Evolutionary conservation across 768 basidiomycete genomes (phyloP).

Genomic region (Guyanaporus albipodus): DNA sequence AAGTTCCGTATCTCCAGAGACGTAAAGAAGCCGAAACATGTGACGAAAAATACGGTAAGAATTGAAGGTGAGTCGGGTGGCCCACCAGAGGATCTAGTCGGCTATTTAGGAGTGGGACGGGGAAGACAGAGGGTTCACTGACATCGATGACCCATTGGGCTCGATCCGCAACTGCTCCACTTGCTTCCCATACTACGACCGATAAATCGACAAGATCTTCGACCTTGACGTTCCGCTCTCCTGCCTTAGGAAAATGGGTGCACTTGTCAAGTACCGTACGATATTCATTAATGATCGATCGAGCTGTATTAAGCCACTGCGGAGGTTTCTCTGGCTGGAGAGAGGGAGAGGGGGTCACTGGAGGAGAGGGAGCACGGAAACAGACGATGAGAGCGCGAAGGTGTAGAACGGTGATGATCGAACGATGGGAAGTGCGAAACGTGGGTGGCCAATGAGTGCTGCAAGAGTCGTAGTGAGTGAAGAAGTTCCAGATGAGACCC

Average conservation of each 20-base stretch:
- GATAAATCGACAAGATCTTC: constrained; percentile 81
- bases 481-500: constrained; percentile 56
- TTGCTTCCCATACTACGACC: constrained; percentile 77
- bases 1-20: constrained; percentile 54
- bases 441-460: constrained; percentile 71
- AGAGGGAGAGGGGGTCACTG: constrained; percentile 10
- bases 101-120: background rate
- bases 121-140: constrained; percentile 28
- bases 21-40: constrained; percentile 69
- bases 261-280: constrained; percentile 61
- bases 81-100: constrained; percentile 84
- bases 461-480: constrained; percentile 57
- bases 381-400: constrained; percentile 66
- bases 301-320: constrained; percentile 62
- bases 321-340: constrained; percentile 33
- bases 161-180: constrained; percentile 57
- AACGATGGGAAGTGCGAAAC: constrained; percentile 76
- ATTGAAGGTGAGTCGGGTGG: constrained; percentile 90
- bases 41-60: constrained; percentile 83
- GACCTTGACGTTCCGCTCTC: constrained; percentile 71
- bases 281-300: constrained; percentile 68
- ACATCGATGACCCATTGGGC: constrained; percentile 83
- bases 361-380: constrained; percentile 28
- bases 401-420: constrained; percentile 64
- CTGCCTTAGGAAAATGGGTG: constrained; percentile 78